Evolutionary conservation across 2,329 filamentous ascomycete genomes (phyloP), one percentile per base, ranked within the genome.

Genomic region (Atkinsonella hypoxylon): DNA sequence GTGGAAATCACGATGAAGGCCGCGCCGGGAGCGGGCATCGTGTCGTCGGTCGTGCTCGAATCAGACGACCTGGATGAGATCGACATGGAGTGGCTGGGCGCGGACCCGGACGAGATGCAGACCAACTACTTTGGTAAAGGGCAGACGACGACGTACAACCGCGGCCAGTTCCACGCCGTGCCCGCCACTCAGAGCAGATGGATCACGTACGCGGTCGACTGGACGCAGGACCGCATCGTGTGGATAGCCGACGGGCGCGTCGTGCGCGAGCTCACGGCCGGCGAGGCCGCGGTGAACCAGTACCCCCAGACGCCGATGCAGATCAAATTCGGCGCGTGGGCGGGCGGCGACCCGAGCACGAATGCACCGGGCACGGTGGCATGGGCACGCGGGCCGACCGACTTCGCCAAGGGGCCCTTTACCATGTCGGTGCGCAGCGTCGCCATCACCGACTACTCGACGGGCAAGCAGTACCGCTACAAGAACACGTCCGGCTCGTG

Each of bases 51-150:
- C 12, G 89, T 98, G 9, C 73, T 98, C 56, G 84, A 95, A 69
- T 96, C 90, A 13, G 91, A 97, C 66, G 79, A 81, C 61, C 78
- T 96, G 43, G 93, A 98, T 68, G 93, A 98, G 72, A 95, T 98
- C 62, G 93, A 98, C 67, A 87, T 91, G 73, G 93, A 98, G 68
- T 97, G 90, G 88, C 79, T 98, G 22, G 93, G 93, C 52, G 81
- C 83, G 50, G 79, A 87, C 62, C 70, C 77, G 56, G 72, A 74
- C 51, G 76, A 95, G 67, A 87, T 95, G n/a, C 93, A 98, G 69
- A 86, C 83, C 59, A 98, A 98, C 70, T 98, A 95, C 71, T 98
- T 98, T 60, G 89, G 89, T 66, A 95, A 97, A 69, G 93, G 91
- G 49, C 77, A 87, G 58, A 90, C 88, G 0, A 83, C 78, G 31